Conservation (phyloP, 2,329 filamentous ascomycete genomes). For the Penicillium rolfsii region DNA sequence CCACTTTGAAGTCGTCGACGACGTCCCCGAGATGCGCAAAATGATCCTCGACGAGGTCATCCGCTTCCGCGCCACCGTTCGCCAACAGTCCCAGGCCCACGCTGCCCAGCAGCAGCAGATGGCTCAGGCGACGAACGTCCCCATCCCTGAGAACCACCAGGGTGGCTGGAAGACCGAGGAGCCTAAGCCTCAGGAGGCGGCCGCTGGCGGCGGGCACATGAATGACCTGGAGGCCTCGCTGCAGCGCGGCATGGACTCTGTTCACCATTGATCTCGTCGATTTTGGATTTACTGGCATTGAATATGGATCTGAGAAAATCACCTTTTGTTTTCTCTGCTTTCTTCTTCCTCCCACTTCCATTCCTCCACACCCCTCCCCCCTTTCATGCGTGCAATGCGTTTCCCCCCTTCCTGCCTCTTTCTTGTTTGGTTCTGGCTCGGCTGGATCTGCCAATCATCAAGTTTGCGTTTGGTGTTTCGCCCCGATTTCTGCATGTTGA, state of each 20-base stretch:
- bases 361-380: no score
- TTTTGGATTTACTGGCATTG: not conserved
- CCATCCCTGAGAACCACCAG: constrained; percentile 65
- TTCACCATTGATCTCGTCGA: constrained; percentile 33
- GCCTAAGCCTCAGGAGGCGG: constrained; percentile 63
- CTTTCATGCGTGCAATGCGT: constrained; percentile 3
- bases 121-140: constrained; percentile 54
- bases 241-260: constrained; percentile 60
- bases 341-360: not conserved
- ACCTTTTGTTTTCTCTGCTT: not conserved
- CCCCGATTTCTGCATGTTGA: constrained; percentile 27
- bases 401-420: not conserved
- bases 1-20: constrained; percentile 96
- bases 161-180: constrained; percentile 61
- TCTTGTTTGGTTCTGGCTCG: constrained; percentile 18
- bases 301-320: not conserved
- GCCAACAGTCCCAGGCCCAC: constrained; percentile 53
- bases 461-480: constrained; percentile 13
- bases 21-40: constrained; percentile 90
- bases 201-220: constrained; percentile 46
- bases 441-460: constrained; percentile 16
- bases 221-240: constrained; percentile 56
- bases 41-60: constrained; percentile 97
- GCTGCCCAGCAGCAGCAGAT: constrained; percentile 47
- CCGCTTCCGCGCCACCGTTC: constrained; percentile 72